Conservation (phyloP, 495 filamentous ascomycete genomes). For the Hypoxylon fuscum region DNA sequence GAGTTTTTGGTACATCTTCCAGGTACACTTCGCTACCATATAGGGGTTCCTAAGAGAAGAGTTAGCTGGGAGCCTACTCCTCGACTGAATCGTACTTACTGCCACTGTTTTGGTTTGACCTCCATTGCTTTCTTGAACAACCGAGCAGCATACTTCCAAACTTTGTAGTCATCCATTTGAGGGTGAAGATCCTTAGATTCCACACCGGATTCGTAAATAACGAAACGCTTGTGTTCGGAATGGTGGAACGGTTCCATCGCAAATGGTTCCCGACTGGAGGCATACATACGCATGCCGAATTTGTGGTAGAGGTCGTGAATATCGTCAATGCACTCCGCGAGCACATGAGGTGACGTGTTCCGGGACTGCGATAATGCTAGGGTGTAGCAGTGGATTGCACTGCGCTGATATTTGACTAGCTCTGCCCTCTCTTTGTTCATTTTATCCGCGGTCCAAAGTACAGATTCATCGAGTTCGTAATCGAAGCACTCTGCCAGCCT, state of each 20-base stretch:
- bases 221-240: constrained; percentile 77
- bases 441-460: constrained; percentile 95
- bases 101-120: constrained; percentile 84
- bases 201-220: constrained; percentile 69
- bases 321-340: constrained; percentile 68
- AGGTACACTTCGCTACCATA: constrained; percentile 92
- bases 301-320: constrained; percentile 87
- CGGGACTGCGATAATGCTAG: constrained; percentile 82
- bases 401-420: constrained; percentile 77
- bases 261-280: constrained; percentile 89
- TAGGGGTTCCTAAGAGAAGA: constrained; percentile 71
- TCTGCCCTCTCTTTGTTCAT: constrained; percentile 86
- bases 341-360: constrained; percentile 67
- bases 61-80: not conserved
- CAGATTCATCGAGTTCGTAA: constrained; percentile 86
- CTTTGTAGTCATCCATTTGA: constrained; percentile 76
- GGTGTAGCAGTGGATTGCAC: constrained; percentile 90
- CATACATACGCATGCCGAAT: constrained; percentile 89
- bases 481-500: constrained; percentile 92
- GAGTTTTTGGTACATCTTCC: constrained; percentile 85
- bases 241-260: constrained; percentile 85
- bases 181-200: constrained; percentile 77
- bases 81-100: constrained; percentile 60
- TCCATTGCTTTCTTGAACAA: constrained; percentile 80
- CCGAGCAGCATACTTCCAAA: constrained; percentile 84